phyloP scores from a whole-genome alignment of 345 rosid species.

The Heritiera fomes region DNA sequence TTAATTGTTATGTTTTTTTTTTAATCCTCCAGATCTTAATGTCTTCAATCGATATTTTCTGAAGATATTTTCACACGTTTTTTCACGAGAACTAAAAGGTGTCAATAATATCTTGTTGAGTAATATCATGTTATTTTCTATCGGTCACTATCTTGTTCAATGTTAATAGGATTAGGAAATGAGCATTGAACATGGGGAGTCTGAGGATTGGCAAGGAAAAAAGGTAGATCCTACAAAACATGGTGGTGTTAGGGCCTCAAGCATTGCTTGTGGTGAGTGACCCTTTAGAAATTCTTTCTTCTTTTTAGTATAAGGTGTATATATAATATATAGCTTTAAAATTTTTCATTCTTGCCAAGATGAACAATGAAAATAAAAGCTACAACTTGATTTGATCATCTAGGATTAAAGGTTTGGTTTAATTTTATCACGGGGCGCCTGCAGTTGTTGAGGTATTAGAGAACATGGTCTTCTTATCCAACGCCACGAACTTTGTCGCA shows the following conservation, averaged over 20 bases:
- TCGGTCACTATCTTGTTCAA: not conserved
- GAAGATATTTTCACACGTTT: not conserved
- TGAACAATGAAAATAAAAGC: not conserved
- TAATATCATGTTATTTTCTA: not conserved
- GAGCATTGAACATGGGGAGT: constrained; percentile 17
- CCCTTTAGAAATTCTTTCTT: no score
- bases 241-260: constrained; percentile 40
- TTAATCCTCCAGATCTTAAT: no score
- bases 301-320: no score
- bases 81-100: not conserved
- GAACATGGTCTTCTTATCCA: constrained; percentile 61
- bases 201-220: constrained; percentile 42
- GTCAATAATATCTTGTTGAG: not conserved
- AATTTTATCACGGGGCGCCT: not conserved
- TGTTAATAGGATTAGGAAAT: constrained; percentile 27
- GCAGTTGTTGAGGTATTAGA: constrained; percentile 63
- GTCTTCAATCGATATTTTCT: not conserved
- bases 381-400: not conserved
- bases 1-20: not conserved
- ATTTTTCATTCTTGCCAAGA: no score
- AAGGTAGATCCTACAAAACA: constrained; percentile 31
- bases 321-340: no score
- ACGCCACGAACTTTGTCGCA: constrained; percentile 48
- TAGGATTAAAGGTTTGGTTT: not conserved
- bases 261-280: constrained; percentile 34